phyloP scores from a whole-genome alignment of 2,329 filamentous ascomycete species.

The Diplodia seriata region DNA sequence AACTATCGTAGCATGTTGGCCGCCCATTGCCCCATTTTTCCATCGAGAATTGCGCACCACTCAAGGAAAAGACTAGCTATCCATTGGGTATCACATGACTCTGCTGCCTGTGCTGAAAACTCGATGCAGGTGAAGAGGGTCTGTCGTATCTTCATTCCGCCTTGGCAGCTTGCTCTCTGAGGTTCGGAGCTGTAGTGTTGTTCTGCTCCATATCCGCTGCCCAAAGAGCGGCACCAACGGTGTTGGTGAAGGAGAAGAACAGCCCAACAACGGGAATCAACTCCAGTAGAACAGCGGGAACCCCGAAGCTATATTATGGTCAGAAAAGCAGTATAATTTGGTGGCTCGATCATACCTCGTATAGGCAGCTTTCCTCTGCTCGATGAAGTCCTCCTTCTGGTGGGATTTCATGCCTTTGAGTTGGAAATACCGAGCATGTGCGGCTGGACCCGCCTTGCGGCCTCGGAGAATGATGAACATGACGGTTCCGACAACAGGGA shows the following conservation, averaged over 20 bases:
- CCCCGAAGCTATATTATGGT: constrained; percentile 61
- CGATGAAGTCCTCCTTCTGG: constrained; percentile 72
- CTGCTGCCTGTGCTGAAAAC: too few species aligned
- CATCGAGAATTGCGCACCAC: background rate
- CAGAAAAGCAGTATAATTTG: constrained; percentile 2
- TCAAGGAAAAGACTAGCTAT: background rate
- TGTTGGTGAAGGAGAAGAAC: constrained; percentile 88
- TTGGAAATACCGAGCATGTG: constrained; percentile 79
- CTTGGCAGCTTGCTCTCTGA: constrained; percentile 43
- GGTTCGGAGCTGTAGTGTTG: constrained; percentile 45
- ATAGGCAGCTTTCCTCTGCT: constrained; percentile 75
- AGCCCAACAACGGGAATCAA: constrained; percentile 84
- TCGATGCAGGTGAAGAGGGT: background rate
- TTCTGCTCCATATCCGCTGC: constrained; percentile 78
- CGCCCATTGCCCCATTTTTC: background rate
- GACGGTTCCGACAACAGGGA: constrained; percentile 84
- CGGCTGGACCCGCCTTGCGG: constrained; percentile 59
- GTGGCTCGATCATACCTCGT: constrained; percentile 67
- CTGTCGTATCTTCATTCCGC: constrained; percentile 16
- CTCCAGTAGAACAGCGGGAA: constrained; percentile 81
- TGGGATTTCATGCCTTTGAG: constrained; percentile 79
- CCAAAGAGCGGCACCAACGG: constrained; percentile 92
- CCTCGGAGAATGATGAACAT: constrained; percentile 79
- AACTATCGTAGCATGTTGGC: background rate
- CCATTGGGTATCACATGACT: background rate